phyloP scores from a whole-genome alignment of 1,284 basidiomycete genomes.

The Austroboletus niveus region DNA sequence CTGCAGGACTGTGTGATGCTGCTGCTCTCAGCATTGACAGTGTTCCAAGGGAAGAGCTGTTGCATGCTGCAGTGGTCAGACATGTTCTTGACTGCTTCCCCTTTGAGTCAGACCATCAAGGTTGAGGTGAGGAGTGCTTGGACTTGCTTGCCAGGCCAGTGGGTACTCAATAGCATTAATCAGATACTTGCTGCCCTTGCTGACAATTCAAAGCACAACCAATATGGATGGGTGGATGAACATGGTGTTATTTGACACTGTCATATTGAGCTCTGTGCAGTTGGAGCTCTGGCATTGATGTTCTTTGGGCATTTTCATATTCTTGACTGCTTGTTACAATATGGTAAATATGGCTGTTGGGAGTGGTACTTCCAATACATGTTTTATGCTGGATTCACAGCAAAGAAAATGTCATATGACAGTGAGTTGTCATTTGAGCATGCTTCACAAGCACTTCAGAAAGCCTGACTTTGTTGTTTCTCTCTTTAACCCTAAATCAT shows the following conservation, averaged over 20 bases:
- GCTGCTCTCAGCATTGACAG: too few species aligned
- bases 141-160: too few species aligned
- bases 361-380: slow-evolving; percentile 26
- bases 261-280: slow-evolving; percentile 18
- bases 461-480: too few species aligned
- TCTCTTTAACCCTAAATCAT: background rate
- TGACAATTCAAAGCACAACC: slow-evolving; percentile 29
- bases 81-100: slow-evolving; percentile 1
- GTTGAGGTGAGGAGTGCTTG: background rate
- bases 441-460: too few species aligned
- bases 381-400: slow-evolving; percentile 14
- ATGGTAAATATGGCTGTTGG: slow-evolving; percentile 19
- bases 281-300: slow-evolving; percentile 22
- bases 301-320: slow-evolving; percentile 29
- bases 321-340: slow-evolving; percentile 1
- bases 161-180: too few species aligned
- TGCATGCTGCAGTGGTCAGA: slow-evolving; percentile 12
- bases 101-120: background rate
- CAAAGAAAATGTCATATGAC: slow-evolving; percentile 5
- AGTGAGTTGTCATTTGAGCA: background rate
- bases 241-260: slow-evolving; percentile 22
- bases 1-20: slow-evolving; percentile 12
- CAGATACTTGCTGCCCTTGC: slow-evolving; percentile 23
- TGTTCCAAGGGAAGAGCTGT: slow-evolving; percentile 14
- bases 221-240: slow-evolving; percentile 26